Percentiles rank a stretch among this genome's conserved stretches.
These are phyloP conservation scores for Tagetes patula DNA, from an alignment of 129 eudicot species.

Conservation along the genomic window DNA sequence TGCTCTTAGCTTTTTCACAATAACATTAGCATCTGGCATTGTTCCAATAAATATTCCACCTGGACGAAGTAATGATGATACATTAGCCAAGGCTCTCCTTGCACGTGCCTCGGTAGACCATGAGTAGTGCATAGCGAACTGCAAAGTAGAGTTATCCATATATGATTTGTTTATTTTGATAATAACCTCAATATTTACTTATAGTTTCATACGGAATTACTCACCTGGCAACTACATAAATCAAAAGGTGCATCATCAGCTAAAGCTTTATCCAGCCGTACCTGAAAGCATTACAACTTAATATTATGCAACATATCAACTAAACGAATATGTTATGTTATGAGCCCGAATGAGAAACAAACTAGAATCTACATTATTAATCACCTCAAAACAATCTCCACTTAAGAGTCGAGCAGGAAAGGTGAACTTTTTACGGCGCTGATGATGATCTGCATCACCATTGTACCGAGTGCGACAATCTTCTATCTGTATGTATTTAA, in stretches of 20 bases:
- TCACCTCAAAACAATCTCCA: conserved; percentile 97
- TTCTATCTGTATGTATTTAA: conserved; percentile 66
- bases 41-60: conserved; percentile 98
- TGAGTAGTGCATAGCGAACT: conserved; percentile 90
- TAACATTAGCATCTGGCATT: conserved; percentile 99
- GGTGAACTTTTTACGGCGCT: conserved; percentile 91
- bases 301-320: conserved; percentile 30
- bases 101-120: conserved; percentile 98
- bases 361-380: conserved; percentile 6
- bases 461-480: conserved; percentile 97
- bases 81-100: conserved; percentile 92
- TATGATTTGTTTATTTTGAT: background rate
- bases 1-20: conserved; percentile 92
- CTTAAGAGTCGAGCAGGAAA: conserved; percentile 92
- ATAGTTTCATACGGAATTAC: background rate
- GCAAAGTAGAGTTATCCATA: conserved; percentile 30
- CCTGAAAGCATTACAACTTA: conserved; percentile 68
- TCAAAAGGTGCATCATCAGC: conserved; percentile 90
- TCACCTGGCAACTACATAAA: conserved; percentile 92
- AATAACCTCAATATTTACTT: background rate
- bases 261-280: conserved; percentile 71
- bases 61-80: conserved; percentile 95
- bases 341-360: background rate
- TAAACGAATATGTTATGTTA: conserved; percentile 18
- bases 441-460: conserved; percentile 99